Percentiles rank a stretch among this genome's conserved stretches.
phyloP scores from a whole-genome alignment of 2,329 filamentous ascomycete genomes.

The Saccharata proteae region DNA sequence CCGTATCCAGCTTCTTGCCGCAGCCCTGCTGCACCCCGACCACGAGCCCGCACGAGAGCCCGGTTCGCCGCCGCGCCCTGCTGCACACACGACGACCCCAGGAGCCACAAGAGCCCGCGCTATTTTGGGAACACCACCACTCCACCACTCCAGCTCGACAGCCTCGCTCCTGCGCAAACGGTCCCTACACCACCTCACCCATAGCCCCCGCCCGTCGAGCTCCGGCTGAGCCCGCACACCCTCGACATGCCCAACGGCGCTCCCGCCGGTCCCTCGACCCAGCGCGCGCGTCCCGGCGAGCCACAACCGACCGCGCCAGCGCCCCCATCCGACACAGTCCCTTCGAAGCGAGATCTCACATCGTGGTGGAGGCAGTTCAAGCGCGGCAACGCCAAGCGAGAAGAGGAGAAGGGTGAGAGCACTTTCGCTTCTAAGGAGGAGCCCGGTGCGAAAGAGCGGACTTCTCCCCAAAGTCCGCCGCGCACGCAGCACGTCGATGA shows the following conservation, averaged over 20 bases:
- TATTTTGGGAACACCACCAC: no score
- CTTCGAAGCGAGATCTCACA: slow-evolving; percentile 75
- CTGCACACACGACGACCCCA: slow-evolving; percentile 5
- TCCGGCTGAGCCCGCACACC: slow-evolving; percentile 11
- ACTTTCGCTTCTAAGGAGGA: no score
- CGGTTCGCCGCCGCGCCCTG: slow-evolving; percentile 5
- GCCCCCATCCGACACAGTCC: slow-evolving; percentile 52
- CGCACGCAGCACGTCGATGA: neutral
- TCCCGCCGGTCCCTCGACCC: slow-evolving; percentile 25
- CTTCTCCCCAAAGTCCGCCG: no score
- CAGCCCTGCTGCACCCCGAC: slow-evolving; percentile 3
- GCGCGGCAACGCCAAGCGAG: slow-evolving; percentile 48
- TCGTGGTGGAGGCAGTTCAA: slow-evolving; percentile 97
- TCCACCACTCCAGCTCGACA: no score
- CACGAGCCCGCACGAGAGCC: slow-evolving; percentile 2
- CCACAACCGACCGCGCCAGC: slow-evolving; percentile 31
- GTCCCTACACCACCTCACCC: slow-evolving; percentile 5
- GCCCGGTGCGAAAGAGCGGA: no score
- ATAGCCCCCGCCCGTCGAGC: slow-evolving; percentile 17
- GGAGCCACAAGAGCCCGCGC: no score
- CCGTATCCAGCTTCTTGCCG: neutral
- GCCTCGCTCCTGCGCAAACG: no score
- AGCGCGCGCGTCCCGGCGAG: slow-evolving; percentile 30
- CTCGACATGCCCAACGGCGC: slow-evolving; percentile 27
- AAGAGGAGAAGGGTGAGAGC: slow-evolving; percentile 53